These are phyloP conservation scores for Rhizopogon rudus DNA, from an alignment of 768 basidiomycete genomes.

Conservation along the genomic window DNA sequence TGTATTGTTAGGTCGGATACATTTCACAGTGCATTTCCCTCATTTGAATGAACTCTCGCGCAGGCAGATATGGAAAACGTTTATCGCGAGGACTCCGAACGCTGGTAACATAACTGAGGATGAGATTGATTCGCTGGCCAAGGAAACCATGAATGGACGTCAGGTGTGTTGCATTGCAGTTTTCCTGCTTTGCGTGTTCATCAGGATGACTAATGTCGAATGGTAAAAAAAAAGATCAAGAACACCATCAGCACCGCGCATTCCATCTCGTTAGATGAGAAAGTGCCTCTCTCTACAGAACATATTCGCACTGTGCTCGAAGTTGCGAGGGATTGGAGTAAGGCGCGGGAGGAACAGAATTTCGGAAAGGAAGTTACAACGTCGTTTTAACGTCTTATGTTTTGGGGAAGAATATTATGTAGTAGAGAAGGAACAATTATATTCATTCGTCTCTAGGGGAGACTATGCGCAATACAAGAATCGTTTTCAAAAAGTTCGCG, in stretches of 20 bases:
- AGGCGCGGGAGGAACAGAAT: not conserved
- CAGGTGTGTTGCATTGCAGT: not conserved
- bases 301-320: not conserved
- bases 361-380: not conserved
- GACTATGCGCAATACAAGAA: too few species aligned
- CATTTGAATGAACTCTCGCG: constrained; percentile 20
- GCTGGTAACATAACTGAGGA: not conserved
- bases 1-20: constrained; percentile 25
- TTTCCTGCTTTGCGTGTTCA: not conserved
- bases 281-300: not conserved
- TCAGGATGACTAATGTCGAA: not conserved
- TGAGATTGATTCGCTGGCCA: not conserved
- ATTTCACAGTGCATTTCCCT: constrained; percentile 29
- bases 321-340: not conserved
- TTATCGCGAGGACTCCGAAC: not conserved
- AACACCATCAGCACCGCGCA: not conserved
- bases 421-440: too few species aligned
- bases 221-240: not conserved
- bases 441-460: too few species aligned
- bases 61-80: not conserved
- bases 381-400: not conserved
- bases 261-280: not conserved
- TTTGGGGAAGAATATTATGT: not conserved
- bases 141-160: not conserved
- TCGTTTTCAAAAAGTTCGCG: too few species aligned